phyloP scores from a whole-genome alignment of 345 rosid genomes.

The Luvunga scandens region DNA sequence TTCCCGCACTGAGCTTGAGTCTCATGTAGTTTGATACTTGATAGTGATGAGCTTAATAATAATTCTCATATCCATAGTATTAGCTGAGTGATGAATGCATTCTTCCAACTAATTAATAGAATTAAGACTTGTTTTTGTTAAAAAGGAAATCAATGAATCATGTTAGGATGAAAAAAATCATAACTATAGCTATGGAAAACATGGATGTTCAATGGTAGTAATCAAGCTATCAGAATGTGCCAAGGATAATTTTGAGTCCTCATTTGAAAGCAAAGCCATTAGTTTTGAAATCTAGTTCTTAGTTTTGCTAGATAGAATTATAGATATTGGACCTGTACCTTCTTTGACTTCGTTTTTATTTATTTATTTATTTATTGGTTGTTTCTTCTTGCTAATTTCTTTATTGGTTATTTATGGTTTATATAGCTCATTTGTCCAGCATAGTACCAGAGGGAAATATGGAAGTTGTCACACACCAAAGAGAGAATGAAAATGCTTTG shows the following conservation, averaged over 20 bases:
- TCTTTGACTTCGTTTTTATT: neutral
- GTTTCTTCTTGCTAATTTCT: neutral
- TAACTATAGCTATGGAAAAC: neutral
- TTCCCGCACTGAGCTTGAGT: neutral
- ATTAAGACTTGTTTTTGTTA: neutral
- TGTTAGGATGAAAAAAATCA: neutral
- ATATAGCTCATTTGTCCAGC: neutral
- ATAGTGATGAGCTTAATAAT: neutral
- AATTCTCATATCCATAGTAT: neutral
- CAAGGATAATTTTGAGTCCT: neutral
- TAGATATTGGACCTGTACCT: too few species aligned
- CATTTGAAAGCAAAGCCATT: too few species aligned
- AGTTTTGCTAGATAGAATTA: too few species aligned
- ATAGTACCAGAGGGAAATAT: conserved; percentile 27
- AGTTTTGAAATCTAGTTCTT: too few species aligned
- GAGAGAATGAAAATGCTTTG: conserved; percentile 65
- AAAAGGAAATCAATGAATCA: neutral
- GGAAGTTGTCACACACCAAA: conserved; percentile 40
- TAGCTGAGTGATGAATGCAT: neutral
- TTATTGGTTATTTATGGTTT: neutral
- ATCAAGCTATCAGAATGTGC: neutral
- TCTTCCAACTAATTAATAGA: neutral
- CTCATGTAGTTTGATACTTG: neutral
- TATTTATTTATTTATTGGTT: neutral
- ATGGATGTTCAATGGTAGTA: neutral